These are phyloP conservation scores for Tubosaeta sp. DNA, from an alignment of 768 basidiomycete genomes.

Conservation along the genomic window DNA sequence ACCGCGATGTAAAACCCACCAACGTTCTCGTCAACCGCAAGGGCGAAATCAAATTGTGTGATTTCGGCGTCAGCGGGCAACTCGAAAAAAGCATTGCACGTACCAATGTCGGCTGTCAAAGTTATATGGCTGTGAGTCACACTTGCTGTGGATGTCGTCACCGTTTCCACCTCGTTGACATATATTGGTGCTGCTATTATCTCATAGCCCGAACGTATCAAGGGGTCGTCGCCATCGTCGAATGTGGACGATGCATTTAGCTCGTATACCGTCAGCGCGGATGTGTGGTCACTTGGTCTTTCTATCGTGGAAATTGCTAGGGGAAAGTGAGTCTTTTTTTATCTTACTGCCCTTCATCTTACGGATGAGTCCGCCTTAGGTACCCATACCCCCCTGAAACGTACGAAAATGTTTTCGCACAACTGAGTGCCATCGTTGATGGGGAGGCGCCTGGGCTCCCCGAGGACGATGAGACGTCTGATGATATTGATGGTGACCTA, in stretches of 20 bases:
- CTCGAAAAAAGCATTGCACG: slow-evolving; percentile 94
- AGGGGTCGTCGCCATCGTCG: slow-evolving; percentile 67
- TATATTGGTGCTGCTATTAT: neutral
- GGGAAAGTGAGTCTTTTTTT: slow-evolving; percentile 41
- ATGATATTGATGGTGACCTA: slow-evolving; percentile 11
- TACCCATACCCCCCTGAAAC: slow-evolving; percentile 99
- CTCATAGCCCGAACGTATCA: slow-evolving; percentile 87
- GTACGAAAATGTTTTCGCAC: slow-evolving; percentile 95
- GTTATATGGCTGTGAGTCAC: slow-evolving; percentile 89
- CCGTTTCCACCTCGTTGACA: slow-evolving; percentile 1
- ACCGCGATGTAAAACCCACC: slow-evolving; percentile 87
- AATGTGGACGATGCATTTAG: slow-evolving; percentile 30
- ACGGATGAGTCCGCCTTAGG: slow-evolving; percentile 11
- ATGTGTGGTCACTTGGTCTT: slow-evolving; percentile 96
- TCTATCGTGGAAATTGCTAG: slow-evolving; percentile 91
- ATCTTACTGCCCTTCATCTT: neutral
- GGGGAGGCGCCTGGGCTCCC: slow-evolving; percentile 90
- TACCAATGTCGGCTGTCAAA: slow-evolving; percentile 98
- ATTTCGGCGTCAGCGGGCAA: slow-evolving; percentile 99
- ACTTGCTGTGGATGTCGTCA: neutral
- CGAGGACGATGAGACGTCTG: slow-evolving; percentile 36
- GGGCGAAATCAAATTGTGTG: slow-evolving; percentile 91
- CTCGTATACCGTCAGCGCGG: slow-evolving; percentile 92
- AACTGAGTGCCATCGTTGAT: slow-evolving; percentile 93
- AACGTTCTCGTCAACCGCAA: slow-evolving; percentile 88